Evolutionary conservation across 331 rosid species (phyloP), one percentile per base, ranked within the genome.

Genomic region (Dryas integrifolia): DNA sequence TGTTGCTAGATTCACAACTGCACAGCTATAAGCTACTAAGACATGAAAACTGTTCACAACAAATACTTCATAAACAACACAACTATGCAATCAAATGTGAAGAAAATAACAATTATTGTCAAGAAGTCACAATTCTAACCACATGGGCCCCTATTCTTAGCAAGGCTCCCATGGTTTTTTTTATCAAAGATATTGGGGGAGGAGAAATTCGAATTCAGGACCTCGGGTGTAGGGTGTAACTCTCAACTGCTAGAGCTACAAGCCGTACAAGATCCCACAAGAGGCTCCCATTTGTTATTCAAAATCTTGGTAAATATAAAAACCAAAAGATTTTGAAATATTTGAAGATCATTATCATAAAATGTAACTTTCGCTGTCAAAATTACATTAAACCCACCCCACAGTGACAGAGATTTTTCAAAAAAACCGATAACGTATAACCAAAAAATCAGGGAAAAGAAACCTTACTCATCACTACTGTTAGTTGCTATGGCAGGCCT

Each of bases 381-480:
- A 11, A 9, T 51, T n/a, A 69, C 50, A 68, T 39, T 58, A 57
- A 21, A 59, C 18, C 41, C 14, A 40, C 21, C 39, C 59, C 16
- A 48, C 13, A 43, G 5, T 26, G n/a, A 45, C 49, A 16, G 58
- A 59, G 38, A 53, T 8, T 39, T 48, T 30, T 16, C 56, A 52
- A 60, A 67, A 63, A 30, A 57, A 70, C 72, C 73, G 40, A 76
- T 12, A 57, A 35, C 26, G 43, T 49, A 16, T 35, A 49, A 78
- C n/a, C 41, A 45, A 56, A 60, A 59, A 24, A 55, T 46, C 65
- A 75, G 63, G 58, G 70, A 67, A 74, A 67, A 65, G 10, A 84
- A 50, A 75, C 57, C 80, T 86, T 70, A 69, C 75, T 63, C 15
- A 9, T 78, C 71, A 48, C 55, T 39, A 52, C 78, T 49, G 51